These are phyloP conservation scores for Phytophthora ohioensis DNA, from an alignment of 352 stramenopile genomes.

Conservation along the genomic window DNA sequence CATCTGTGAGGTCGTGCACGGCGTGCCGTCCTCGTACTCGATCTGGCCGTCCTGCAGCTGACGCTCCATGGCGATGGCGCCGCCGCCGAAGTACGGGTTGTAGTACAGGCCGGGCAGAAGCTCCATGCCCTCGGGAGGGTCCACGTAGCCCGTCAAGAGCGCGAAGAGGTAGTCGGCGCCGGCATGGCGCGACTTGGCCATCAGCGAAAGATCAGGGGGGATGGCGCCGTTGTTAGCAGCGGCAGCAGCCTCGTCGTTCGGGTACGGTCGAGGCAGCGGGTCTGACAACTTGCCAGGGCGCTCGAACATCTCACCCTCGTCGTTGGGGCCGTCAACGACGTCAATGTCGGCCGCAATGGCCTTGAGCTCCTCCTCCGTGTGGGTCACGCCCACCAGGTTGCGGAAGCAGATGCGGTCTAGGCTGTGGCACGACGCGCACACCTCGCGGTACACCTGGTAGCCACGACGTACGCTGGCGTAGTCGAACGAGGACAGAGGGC, in stretches of 20 bases:
- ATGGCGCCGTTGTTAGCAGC: conserved; percentile 98
- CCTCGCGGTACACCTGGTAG: conserved; percentile 99
- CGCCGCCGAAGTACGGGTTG: conserved; percentile 99
- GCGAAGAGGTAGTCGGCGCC: conserved; percentile 98
- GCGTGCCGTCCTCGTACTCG: conserved; percentile 98
- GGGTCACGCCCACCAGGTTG: conserved; percentile 98
- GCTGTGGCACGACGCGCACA: conserved; percentile 98
- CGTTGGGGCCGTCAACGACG: conserved; percentile 97
- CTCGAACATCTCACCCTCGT: conserved; percentile 99
- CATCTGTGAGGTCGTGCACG: conserved; percentile 98
- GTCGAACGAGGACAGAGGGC: conserved; percentile 90
- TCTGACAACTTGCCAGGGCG: conserved; percentile 97
- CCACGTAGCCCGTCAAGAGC: conserved; percentile 97
- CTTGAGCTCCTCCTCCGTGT: conserved; percentile 94
- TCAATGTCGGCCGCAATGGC: conserved; percentile 95
- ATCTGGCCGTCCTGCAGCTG: conserved; percentile 97
- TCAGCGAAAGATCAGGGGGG: conserved; percentile 98
- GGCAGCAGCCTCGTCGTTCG: conserved; percentile 97
- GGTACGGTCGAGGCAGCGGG: conserved; percentile 96
- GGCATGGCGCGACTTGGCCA: conserved; percentile 96
- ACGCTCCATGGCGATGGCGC: conserved; percentile 98
- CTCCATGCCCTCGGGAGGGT: conserved; percentile 93
- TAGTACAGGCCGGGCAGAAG: conserved; percentile 94
- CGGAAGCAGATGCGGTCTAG: conserved; percentile 98
- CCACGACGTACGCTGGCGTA: conserved; percentile 96